These are phyloP conservation scores for Aspergillus coremiiformis DNA, from an alignment of 495 filamentous ascomycete species.

Conservation along the genomic window DNA sequence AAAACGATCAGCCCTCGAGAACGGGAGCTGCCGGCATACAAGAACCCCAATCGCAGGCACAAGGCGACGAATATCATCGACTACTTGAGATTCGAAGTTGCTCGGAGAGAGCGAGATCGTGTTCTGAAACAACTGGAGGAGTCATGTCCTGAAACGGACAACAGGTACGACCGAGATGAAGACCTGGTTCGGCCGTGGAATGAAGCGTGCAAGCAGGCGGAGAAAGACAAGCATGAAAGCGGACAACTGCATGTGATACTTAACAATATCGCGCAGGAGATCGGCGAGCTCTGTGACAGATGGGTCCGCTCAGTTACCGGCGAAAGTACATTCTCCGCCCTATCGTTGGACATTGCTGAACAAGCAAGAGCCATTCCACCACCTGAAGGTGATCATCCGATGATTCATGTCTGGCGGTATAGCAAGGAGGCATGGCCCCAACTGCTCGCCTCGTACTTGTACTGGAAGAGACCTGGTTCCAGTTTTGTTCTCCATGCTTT, in stretches of 20 bases:
- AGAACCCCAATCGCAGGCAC: conserved; percentile 31
- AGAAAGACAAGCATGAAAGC: conserved; percentile 16
- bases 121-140: conserved; percentile 43
- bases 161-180: conserved; percentile 31
- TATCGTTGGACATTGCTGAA: conserved; percentile 19
- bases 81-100: conserved; percentile 59
- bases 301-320: conserved; percentile 13
- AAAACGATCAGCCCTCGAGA: conserved; percentile 30
- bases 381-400: conserved; percentile 32
- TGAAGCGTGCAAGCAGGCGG: conserved; percentile 24
- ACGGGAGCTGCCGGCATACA: conserved; percentile 29
- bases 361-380: conserved; percentile 15
- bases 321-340: conserved; percentile 16
- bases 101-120: conserved; percentile 41
- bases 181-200: conserved; percentile 42
- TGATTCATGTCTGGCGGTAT: conserved; percentile 37
- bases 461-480: conserved; percentile 34
- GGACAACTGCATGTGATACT: conserved; percentile 25
- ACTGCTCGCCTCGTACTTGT: conserved; percentile 56
- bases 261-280: conserved; percentile 1
- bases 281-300: conserved; percentile 11
- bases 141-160: conserved; percentile 24
- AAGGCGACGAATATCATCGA: conserved; percentile 57
- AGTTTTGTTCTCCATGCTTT: conserved; percentile 57
- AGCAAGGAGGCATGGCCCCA: conserved; percentile 32